Conservation (phyloP, 352 stramenopile genomes). For the Elongisporangium undulatum region DNA sequence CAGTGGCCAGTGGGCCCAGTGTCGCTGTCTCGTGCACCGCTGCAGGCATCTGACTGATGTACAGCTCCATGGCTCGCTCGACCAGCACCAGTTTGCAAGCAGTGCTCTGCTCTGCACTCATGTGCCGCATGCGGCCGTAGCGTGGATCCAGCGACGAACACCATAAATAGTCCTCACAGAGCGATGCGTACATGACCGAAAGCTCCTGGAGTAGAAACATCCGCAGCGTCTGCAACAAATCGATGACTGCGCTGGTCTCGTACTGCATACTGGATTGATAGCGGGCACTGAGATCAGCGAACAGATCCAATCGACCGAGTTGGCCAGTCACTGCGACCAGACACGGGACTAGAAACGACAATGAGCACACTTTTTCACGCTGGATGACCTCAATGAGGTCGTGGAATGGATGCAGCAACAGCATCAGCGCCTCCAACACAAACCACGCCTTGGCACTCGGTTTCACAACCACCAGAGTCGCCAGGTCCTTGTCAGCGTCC, state of each 20-base stretch:
- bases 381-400: constrained; percentile 35
- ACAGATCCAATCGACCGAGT: constrained; percentile 19
- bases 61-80: constrained; percentile 16
- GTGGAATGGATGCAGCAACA: constrained; percentile 33
- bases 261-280: constrained; percentile 2
- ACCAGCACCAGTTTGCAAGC: constrained; percentile 9
- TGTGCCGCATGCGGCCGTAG: constrained; percentile 35
- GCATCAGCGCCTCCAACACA: constrained; percentile 31
- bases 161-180: constrained; percentile 19
- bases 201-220: constrained; percentile 4
- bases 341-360: constrained; percentile 35
- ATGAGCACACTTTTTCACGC: constrained; percentile 24
- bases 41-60: constrained; percentile 18
- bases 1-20: constrained; percentile 10
- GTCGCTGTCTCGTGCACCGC: constrained; percentile 7
- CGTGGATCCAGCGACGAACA: constrained; percentile 38
- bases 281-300: constrained; percentile 16
- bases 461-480: constrained; percentile 1
- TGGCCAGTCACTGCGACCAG: constrained; percentile 27
- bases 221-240: constrained; percentile 10
- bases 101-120: constrained; percentile 27
- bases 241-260: neutral
- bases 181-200: constrained; percentile 14
- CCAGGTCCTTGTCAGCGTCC: constrained; percentile 2
- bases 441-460: constrained; percentile 18